Conservation (phyloP, 805 yeast genomes). For the Candida jianshihensis region DNA sequence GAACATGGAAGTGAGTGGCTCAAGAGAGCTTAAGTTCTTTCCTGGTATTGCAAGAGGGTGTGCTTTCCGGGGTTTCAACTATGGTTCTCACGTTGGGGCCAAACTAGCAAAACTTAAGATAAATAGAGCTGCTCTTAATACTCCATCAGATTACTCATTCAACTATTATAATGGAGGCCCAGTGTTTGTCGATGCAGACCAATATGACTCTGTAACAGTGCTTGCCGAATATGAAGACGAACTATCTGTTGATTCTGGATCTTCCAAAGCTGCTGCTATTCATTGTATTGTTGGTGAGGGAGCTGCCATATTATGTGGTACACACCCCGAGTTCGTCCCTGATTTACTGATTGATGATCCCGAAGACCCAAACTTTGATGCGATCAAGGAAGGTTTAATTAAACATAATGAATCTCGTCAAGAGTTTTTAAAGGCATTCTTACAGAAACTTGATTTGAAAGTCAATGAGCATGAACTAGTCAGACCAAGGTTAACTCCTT, state of each 20-base stretch:
- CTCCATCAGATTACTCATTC: slow-evolving; percentile 21
- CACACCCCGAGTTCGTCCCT: slow-evolving; percentile 85
- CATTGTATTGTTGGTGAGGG: slow-evolving; percentile 68
- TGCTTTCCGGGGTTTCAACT: slow-evolving; percentile 73
- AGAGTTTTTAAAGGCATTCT: slow-evolving; percentile 47
- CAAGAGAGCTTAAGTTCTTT: slow-evolving; percentile 73
- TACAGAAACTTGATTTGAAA: slow-evolving; percentile 56
- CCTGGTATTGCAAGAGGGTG: slow-evolving; percentile 83
- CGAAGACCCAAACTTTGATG: slow-evolving; percentile 23
- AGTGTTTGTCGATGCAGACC: slow-evolving; percentile 69
- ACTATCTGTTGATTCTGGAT: slow-evolving; percentile 41
- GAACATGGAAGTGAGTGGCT: slow-evolving; percentile 72
- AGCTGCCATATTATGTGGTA: slow-evolving; percentile 67
- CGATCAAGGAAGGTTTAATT: slow-evolving; percentile 34
- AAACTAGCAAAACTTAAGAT: slow-evolving; percentile 44
- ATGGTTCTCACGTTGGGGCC: slow-evolving; percentile 73
- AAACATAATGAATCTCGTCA: slow-evolving; percentile 42
- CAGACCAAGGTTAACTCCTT: slow-evolving; percentile 65
- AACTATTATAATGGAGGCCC: slow-evolving; percentile 87
- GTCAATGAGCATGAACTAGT: slow-evolving; percentile 48
- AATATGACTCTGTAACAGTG: slow-evolving; percentile 54
- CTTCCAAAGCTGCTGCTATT: slow-evolving; percentile 61
- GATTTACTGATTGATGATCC: slow-evolving; percentile 33
- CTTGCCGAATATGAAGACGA: slow-evolving; percentile 60
- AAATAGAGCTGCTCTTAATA: slow-evolving; percentile 25